phyloP scores from a whole-genome alignment of 176 grass and related monocot species.

The Raddia guianensis region DNA sequence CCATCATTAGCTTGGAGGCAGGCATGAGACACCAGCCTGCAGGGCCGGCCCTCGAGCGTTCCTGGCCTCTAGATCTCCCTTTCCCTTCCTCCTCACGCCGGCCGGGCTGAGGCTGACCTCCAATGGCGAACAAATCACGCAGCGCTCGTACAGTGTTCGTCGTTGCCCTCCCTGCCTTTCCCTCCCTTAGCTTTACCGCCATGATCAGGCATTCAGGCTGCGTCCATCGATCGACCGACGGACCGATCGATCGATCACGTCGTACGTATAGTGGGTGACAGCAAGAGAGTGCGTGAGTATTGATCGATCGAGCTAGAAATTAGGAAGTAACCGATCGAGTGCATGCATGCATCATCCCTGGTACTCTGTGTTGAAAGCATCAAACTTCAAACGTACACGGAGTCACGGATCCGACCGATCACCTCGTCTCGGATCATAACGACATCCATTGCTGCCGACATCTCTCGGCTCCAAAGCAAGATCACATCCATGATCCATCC shows the following conservation, averaged over 20 bases:
- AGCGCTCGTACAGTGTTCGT: conserved; percentile 2
- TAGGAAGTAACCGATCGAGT: neutral
- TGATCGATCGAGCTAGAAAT: neutral
- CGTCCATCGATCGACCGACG: no score
- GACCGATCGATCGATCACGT: neutral
- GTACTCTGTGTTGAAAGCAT: no score
- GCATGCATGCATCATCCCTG: no score
- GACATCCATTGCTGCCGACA: no score
- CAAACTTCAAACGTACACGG: no score
- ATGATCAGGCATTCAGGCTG: neutral
- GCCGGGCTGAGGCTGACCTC: neutral
- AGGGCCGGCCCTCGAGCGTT: neutral
- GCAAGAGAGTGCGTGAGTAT: neutral
- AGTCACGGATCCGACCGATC: no score
- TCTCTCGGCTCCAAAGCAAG: no score
- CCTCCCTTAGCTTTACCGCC: neutral
- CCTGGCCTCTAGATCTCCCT: conserved; percentile 45
- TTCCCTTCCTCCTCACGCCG: neutral
- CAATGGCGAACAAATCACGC: neutral
- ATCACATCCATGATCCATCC: no score
- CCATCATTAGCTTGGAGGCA: neutral
- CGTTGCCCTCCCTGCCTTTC: neutral
- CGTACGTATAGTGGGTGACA: conserved; percentile 36
- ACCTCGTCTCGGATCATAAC: no score
- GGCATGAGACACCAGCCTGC: neutral